Conservation (phyloP, 805 yeast species). For the Debaryomyces tyrocola region DNA sequence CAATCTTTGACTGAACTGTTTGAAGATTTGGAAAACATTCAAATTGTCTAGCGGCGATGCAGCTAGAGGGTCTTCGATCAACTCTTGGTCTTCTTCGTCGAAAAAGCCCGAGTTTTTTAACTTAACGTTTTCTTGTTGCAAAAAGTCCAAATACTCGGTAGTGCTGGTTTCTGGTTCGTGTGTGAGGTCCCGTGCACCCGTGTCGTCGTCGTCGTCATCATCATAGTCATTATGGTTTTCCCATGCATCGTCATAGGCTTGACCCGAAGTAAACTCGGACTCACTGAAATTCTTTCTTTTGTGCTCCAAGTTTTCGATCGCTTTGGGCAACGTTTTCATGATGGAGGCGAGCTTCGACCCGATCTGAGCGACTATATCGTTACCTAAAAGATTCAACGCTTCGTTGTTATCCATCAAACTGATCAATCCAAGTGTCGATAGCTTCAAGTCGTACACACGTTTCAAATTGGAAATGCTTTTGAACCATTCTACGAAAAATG, state of each 20-base stretch:
- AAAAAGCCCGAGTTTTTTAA: conserved; percentile 17
- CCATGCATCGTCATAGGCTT: conserved; percentile 14
- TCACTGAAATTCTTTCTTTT: conserved; percentile 55
- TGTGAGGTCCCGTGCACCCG: background rate
- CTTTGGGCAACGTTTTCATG: conserved; percentile 66
- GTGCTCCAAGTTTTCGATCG: conserved; percentile 64
- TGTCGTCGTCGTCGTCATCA: conserved; percentile 8
- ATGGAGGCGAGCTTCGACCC: conserved; percentile 52
- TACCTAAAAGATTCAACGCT: conserved; percentile 9
- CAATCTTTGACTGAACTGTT: conserved; percentile 50
- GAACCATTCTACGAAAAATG: conserved; percentile 70
- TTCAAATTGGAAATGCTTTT: conserved; percentile 51
- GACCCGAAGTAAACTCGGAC: conserved; percentile 19
- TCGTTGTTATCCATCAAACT: conserved; percentile 36
- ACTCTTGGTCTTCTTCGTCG: conserved; percentile 61
- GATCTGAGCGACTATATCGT: conserved; percentile 38
- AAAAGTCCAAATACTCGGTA: conserved; percentile 25
- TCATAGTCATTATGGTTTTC: conserved; percentile 12
- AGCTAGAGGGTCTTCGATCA: conserved; percentile 72
- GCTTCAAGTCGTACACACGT: conserved; percentile 79
- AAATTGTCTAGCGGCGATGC: conserved; percentile 75
- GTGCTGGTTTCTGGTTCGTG: conserved; percentile 6
- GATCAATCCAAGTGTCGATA: conserved; percentile 68
- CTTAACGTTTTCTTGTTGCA: conserved; percentile 21
- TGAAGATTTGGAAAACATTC: conserved; percentile 65